Conservation (phyloP, 75 land plant genomes). For the Cupressus sempervirens region DNA sequence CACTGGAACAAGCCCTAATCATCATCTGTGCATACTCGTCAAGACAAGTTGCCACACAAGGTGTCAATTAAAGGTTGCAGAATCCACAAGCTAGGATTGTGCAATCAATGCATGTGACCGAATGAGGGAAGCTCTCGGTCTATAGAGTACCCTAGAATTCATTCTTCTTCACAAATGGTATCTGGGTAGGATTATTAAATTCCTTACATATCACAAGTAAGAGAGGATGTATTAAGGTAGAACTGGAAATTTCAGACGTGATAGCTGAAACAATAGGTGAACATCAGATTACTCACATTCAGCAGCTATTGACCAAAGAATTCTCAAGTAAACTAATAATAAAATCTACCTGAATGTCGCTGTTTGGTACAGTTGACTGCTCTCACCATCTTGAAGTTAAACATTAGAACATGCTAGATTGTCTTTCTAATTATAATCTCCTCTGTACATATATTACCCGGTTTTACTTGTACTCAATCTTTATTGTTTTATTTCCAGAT, state of each 20-base stretch:
- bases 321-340: not conserved
- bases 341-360: not conserved
- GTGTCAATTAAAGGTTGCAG: not conserved
- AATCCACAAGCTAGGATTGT: not conserved
- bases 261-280: not conserved
- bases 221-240: not conserved
- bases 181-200: not conserved
- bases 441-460: not conserved
- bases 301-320: not conserved
- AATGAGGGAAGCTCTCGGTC: not conserved
- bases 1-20: not conserved
- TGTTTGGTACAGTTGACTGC: not conserved
- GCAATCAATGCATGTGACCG: not conserved
- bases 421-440: not conserved
- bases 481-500: constrained; percentile 41
- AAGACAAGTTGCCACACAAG: not conserved
- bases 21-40: not conserved
- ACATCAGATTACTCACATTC: not conserved
- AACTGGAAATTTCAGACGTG: not conserved
- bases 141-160: not conserved
- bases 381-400: not conserved
- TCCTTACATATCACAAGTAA: not conserved
- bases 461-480: not conserved
- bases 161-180: not conserved
- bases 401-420: not conserved